A percentile compares a stretch with the other conserved stretches of the same genome.
Conservation (phyloP, 352 stramenopile genomes). For the Pythium aristosporum region DNA sequence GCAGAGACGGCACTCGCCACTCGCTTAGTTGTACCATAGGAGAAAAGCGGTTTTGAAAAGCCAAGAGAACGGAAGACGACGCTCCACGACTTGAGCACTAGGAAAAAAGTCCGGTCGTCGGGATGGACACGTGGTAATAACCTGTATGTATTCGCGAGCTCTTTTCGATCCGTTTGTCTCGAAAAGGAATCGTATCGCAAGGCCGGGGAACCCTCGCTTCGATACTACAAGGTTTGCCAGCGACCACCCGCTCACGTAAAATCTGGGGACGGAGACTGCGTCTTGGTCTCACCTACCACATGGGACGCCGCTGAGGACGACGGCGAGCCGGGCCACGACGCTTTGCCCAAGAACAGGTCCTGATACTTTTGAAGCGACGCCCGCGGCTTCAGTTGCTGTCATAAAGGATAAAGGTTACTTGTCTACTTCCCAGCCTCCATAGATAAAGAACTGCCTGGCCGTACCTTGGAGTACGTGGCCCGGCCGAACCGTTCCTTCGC, state of each 20-base stretch:
- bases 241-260: not conserved
- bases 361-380: constrained; percentile 72
- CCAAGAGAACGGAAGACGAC: not conserved
- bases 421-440: not conserved
- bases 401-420: not conserved
- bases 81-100: no score
- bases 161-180: not conserved
- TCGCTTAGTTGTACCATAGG: constrained; percentile 15
- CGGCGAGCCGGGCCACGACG: constrained; percentile 65
- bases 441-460: not conserved
- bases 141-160: not conserved
- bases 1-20: no score
- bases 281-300: not conserved
- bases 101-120: no score
- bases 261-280: not conserved
- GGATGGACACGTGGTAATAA: no score
- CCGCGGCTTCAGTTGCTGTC: constrained; percentile 46
- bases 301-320: not conserved
- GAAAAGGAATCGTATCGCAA: no score
- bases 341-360: constrained; percentile 52
- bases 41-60: not conserved
- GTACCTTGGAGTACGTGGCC: constrained; percentile 60
- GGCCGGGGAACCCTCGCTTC: no score
- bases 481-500: constrained; percentile 60
- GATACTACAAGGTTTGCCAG: not conserved